phyloP scores from a whole-genome alignment of 2,329 filamentous ascomycete genomes.

The Fusarium sp. region DNA sequence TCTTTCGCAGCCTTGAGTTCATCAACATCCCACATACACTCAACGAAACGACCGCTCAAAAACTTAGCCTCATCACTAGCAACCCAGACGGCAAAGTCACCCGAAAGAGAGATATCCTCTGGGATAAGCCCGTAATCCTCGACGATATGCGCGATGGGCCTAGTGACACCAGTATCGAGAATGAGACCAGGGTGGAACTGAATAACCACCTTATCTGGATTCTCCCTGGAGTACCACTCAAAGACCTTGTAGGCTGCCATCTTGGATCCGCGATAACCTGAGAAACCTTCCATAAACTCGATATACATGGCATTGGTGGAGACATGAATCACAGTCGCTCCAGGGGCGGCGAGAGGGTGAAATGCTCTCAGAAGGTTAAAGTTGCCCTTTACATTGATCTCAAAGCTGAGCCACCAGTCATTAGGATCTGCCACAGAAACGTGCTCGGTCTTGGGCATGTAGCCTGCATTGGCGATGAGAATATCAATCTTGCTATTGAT shows the following conservation, averaged over 20 bases:
- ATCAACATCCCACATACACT: slow-evolving; percentile 66
- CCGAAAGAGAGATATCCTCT: slow-evolving; percentile 54
- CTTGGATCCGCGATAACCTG: slow-evolving; percentile 60
- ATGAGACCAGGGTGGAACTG: slow-evolving; percentile 62
- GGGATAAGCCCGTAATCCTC: slow-evolving; percentile 26
- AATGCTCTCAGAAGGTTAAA: slow-evolving; percentile 51
- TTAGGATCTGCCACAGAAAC: slow-evolving; percentile 39
- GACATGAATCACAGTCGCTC: slow-evolving; percentile 48
- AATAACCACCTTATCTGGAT: slow-evolving; percentile 56
- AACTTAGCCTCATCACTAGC: slow-evolving; percentile 62
- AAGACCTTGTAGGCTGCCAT: slow-evolving; percentile 58
- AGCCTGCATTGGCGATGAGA: slow-evolving; percentile 54
- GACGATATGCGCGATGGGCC: slow-evolving; percentile 23
- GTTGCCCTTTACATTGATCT: slow-evolving; percentile 51
- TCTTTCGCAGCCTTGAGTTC: slow-evolving; percentile 60
- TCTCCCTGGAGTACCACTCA: slow-evolving; percentile 59
- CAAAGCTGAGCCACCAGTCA: slow-evolving; percentile 49
- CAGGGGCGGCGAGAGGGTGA: slow-evolving; percentile 44
- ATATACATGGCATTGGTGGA: slow-evolving; percentile 43
- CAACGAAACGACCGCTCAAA: slow-evolving; percentile 62
- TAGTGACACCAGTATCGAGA: slow-evolving; percentile 51
- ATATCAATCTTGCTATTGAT: slow-evolving; percentile 55
- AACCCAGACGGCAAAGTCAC: slow-evolving; percentile 61
- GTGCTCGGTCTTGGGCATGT: slow-evolving; percentile 32
- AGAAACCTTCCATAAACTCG: slow-evolving; percentile 49